phyloP scores from a whole-genome alignment of 768 basidiomycete genomes.

The Gloeophyllum trabeum region DNA sequence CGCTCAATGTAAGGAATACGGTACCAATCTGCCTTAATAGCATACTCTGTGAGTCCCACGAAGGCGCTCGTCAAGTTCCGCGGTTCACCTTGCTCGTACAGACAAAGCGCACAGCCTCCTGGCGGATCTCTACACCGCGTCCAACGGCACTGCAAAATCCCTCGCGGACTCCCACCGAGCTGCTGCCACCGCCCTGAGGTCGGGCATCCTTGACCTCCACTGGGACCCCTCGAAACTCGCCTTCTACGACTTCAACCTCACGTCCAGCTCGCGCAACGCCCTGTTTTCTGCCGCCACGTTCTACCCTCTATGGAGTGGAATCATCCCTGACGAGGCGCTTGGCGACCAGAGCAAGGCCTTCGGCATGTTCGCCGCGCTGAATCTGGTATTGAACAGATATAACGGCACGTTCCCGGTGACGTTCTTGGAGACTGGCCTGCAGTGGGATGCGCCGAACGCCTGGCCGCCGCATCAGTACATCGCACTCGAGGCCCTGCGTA shows the following conservation, averaged over 20 bases:
- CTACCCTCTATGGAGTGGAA: slow-evolving; percentile 82
- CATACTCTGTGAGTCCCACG: slow-evolving; percentile 63
- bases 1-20: slow-evolving; percentile 57
- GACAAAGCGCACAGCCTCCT: slow-evolving; percentile 55
- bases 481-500: slow-evolving; percentile 61
- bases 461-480: slow-evolving; percentile 89
- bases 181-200: slow-evolving; percentile 45
- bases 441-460: slow-evolving; percentile 87
- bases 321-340: slow-evolving; percentile 65
- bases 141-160: slow-evolving; percentile 20
- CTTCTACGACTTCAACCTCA: slow-evolving; percentile 86
- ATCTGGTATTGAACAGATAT: slow-evolving; percentile 74
- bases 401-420: slow-evolving; percentile 82
- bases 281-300: slow-evolving; percentile 69
- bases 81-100: slow-evolving; percentile 13
- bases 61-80: too few relatives aligned
- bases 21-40: slow-evolving; percentile 77
- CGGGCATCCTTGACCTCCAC: slow-evolving; percentile 72
- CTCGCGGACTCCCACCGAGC: slow-evolving; percentile 38
- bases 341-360: slow-evolving; percentile 47
- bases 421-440: slow-evolving; percentile 66
- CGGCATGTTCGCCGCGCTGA: slow-evolving; percentile 59
- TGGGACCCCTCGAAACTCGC: slow-evolving; percentile 80
- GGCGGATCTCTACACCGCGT: slow-evolving; percentile 44
- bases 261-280: slow-evolving; percentile 47